Evolutionary conservation across 2,329 filamentous ascomycete species (phyloP), one percentile per base, ranked within the genome.

Genomic region (Colletotrichum abscissum): DNA sequence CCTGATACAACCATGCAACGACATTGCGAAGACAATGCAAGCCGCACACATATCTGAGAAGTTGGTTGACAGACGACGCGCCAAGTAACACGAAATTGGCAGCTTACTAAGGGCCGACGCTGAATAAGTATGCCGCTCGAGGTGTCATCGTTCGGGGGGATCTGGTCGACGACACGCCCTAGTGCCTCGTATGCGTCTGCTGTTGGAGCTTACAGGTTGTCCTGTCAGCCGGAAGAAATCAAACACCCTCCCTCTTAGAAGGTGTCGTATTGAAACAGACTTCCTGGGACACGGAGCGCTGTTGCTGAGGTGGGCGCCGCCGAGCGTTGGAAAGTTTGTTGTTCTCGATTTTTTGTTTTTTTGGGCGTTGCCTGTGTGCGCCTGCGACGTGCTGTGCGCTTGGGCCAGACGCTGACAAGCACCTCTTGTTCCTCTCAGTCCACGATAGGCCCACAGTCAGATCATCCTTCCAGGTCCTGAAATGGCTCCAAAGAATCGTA

Each of bases 251-350:
- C 16, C 19, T 35, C 19, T 66, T 62, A 73, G 9, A 62, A 26
- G 28, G 67, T 52, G 55, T 60, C 19, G 67, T 70, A 66, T 73
- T 73, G 70, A 73, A 73, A 73, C 70, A 66, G 24, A 49, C 24
- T 59, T 55, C 42, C 67, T 22, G 35, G 59, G 56, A 60, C 55
- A 49, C 26, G 52, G 49, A 60, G 60, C 35, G 67, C 46, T 64
- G 46, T 73, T 46, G 42, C 55, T n/a, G 8, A 49, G 42, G 42
- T 49, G 64, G 59, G 70, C 67, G 26, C 55, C 11, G 42, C 35
- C 67, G 49, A 57, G 33, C 54, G 56, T 60, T 56, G 70, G 28
- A 49, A 35, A 42, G 46, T 49, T 46, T n/a, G 46, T 49, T 52
- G 54, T 56, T 46, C 42, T 65, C n/a, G 55, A 42, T 28, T 28